phyloP scores from a whole-genome alignment of 768 basidiomycete genomes.

The Gymnopilus junonius region DNA sequence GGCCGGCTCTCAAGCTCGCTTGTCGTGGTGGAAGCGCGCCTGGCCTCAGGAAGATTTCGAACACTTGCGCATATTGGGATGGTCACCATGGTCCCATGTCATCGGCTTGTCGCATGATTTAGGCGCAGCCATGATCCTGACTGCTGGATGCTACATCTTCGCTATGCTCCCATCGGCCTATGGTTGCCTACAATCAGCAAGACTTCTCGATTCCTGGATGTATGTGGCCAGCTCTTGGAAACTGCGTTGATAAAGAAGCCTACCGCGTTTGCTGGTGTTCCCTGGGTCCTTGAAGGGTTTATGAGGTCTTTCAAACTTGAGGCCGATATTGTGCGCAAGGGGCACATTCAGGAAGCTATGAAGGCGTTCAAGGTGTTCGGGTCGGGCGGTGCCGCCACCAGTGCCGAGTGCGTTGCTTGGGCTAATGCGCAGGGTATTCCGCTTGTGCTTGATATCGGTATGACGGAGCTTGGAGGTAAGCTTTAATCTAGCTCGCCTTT shows the following conservation, averaged over 20 bases:
- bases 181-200: slow-evolving; percentile 8
- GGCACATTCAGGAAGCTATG: slow-evolving; percentile 22
- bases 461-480: slow-evolving; percentile 40
- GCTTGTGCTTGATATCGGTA: slow-evolving; percentile 37
- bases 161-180: slow-evolving; percentile 35
- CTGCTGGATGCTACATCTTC: slow-evolving; percentile 36
- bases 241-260: slow-evolving; percentile 29
- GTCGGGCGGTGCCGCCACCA: slow-evolving; percentile 34
- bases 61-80: slow-evolving; percentile 34
- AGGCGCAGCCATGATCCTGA: slow-evolving; percentile 30
- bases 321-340: slow-evolving; percentile 21
- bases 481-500: not conserved
- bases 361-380: slow-evolving; percentile 29
- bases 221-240: slow-evolving; percentile 27
- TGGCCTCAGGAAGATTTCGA: slow-evolving; percentile 31
- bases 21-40: slow-evolving; percentile 31
- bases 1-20: slow-evolving; percentile 26
- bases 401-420: slow-evolving; percentile 32
- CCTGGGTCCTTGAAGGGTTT: slow-evolving; percentile 37
- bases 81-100: slow-evolving; percentile 39
- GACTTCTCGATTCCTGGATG: slow-evolving; percentile 26
- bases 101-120: slow-evolving; percentile 33
- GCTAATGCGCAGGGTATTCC: slow-evolving; percentile 28
- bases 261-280: slow-evolving; percentile 34
- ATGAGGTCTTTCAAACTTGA: slow-evolving; percentile 27